These are phyloP conservation scores for Ustilago hordei DNA, from an alignment of 1,284 basidiomycete species.

Conservation along the genomic window DNA sequence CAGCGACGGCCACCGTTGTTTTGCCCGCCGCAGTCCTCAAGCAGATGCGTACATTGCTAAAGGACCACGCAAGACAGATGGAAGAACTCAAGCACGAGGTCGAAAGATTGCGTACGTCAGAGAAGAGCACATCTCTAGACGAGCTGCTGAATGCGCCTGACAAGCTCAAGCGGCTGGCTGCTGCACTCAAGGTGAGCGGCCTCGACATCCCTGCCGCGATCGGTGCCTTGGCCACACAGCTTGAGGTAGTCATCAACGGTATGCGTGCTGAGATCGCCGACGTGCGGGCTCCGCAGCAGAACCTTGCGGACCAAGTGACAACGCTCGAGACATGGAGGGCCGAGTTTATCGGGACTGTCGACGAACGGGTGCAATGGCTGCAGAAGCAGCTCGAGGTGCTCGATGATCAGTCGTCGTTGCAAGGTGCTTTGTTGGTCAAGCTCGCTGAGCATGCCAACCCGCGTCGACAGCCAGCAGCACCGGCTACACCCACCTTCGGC, in stretches of 20 bases:
- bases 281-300: slow-evolving; percentile 7
- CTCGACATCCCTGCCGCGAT: background rate
- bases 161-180: slow-evolving; percentile 17
- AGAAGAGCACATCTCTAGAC: background rate
- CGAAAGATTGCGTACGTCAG: background rate
- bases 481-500: background rate
- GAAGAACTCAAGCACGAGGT: slow-evolving; percentile 4
- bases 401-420: slow-evolving; percentile 42
- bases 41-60: slow-evolving; percentile 7
- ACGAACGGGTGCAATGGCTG: slow-evolving; percentile 7
- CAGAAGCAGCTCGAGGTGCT: slow-evolving; percentile 24
- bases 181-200: slow-evolving; percentile 13
- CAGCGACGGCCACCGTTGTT: background rate
- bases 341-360: slow-evolving; percentile 4
- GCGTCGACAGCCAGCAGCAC: slow-evolving; percentile 11
- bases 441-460: slow-evolving; percentile 42
- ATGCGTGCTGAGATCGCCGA: slow-evolving; percentile 2
- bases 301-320: background rate
- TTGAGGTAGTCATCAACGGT: background rate
- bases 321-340: slow-evolving; percentile 7
- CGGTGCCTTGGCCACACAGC: background rate
- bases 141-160: slow-evolving; percentile 19
- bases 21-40: slow-evolving; percentile 5
- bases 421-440: slow-evolving; percentile 45
- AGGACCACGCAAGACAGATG: slow-evolving; percentile 9